phyloP scores from a whole-genome alignment of 768 basidiomycete genomes.

The Tulasnella sp. region DNA sequence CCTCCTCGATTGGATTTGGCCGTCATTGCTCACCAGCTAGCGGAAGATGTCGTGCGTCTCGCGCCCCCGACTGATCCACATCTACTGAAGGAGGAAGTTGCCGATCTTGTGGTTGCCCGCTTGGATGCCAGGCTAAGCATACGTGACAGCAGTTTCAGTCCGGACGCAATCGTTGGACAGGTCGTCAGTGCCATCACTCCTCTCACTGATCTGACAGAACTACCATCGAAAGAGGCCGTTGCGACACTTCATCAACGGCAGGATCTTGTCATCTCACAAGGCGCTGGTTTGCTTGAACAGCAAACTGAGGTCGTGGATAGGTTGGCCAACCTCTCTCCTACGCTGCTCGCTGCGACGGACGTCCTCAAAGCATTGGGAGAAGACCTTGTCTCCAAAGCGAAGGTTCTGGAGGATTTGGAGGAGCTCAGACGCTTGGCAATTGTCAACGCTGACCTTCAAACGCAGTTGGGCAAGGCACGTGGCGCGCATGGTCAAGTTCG shows the following conservation, averaged over 20 bases:
- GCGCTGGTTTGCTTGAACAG: conserved; percentile 27
- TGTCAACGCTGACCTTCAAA: conserved; percentile 54
- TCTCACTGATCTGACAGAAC: conserved; percentile 27
- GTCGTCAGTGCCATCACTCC: conserved; percentile 43
- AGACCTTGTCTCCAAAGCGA: conserved; percentile 50
- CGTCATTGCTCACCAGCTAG: conserved; percentile 46
- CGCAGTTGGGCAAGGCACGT: conserved; percentile 68
- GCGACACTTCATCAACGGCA: conserved; percentile 5
- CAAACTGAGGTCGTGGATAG: conserved; percentile 38
- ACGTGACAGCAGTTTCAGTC: conserved; percentile 41
- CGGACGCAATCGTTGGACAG: conserved; percentile 25
- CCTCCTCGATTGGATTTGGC: conserved; percentile 39
- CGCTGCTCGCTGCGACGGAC: conserved; percentile 36
- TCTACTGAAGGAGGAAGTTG: conserved; percentile 81
- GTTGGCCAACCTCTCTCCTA: conserved; percentile 39
- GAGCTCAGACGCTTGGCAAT: conserved; percentile 47
- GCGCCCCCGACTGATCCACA: conserved; percentile 72
- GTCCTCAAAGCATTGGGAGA: conserved; percentile 40
- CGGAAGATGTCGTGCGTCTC: conserved; percentile 55
- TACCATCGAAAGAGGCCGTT: conserved; percentile 1
- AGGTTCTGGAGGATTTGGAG: conserved; percentile 51
- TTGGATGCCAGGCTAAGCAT: conserved; percentile 70
- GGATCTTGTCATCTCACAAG: conserved; percentile 8
- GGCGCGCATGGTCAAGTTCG: conserved; percentile 63
- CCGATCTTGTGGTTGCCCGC: conserved; percentile 77